Evolutionary conservation across 1,139 yeast genomes (phyloP).

Genomic region (Diutina pseudorugosa): DNA sequence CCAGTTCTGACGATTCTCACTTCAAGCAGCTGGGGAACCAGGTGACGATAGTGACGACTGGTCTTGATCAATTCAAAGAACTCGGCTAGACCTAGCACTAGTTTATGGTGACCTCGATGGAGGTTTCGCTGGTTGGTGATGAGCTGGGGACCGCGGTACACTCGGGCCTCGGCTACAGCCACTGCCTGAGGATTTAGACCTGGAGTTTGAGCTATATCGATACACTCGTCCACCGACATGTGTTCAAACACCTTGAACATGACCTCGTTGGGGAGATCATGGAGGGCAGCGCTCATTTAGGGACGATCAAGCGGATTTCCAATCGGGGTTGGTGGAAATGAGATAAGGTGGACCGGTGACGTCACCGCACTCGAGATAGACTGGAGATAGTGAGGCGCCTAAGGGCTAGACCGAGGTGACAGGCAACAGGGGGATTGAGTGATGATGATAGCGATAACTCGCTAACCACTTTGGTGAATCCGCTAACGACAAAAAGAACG

Average conservation of each 20-base stretch:
- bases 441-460: background rate
- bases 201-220: background rate
- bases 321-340: background rate
- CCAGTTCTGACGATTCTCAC: background rate
- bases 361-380: background rate
- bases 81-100: background rate
- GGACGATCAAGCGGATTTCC: too few relatives aligned
- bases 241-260: background rate
- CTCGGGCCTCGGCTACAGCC: background rate
- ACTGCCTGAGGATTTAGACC: too few relatives aligned
- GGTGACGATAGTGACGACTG: background rate
- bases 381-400: too few relatives aligned
- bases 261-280: background rate
- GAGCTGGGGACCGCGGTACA: background rate
- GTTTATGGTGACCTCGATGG: background rate
- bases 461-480: too few relatives aligned
- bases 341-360: background rate
- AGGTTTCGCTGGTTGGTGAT: background rate
- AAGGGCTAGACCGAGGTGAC: too few relatives aligned
- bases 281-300: background rate
- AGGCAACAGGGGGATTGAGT: background rate
- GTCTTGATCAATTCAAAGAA: background rate
- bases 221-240: background rate
- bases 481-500: too few relatives aligned
- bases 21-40: background rate